phyloP scores from a whole-genome alignment of 1,284 basidiomycete species.

The Cutaneotrichosporon sp. region DNA sequence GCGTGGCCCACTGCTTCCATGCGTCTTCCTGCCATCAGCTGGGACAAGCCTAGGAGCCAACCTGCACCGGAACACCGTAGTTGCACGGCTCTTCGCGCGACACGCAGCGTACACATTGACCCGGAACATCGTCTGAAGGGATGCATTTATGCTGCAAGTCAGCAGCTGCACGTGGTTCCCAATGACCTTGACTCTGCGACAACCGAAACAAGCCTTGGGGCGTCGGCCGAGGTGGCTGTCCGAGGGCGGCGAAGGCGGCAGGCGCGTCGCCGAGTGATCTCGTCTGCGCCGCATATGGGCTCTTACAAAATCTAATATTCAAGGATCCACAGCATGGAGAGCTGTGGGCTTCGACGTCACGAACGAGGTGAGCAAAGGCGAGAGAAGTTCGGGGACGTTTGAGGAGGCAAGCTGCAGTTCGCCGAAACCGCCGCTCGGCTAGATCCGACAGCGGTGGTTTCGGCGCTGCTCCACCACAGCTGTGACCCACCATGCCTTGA shows the following conservation, averaged over 20 bases:
- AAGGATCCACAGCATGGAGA: too few species aligned
- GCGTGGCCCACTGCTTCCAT: slow-evolving; percentile 5
- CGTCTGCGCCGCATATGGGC: too few species aligned
- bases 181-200: neutral
- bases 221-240: neutral
- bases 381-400: too few species aligned
- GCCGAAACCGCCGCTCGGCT: neutral
- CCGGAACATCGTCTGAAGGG: neutral
- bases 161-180: neutral
- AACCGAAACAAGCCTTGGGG: neutral
- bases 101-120: neutral
- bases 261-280: too few species aligned
- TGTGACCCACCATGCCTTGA: too few species aligned
- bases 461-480: neutral
- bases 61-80: neutral
- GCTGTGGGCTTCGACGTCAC: too few species aligned
- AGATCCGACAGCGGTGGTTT: neutral
- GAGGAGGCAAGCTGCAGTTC: neutral
- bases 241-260: neutral
- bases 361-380: too few species aligned
- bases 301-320: too few species aligned
- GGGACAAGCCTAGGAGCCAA: neutral
- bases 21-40: slow-evolving; percentile 1
- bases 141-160: neutral
- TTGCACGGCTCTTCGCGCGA: neutral